Evolutionary conservation across 768 basidiomycete genomes (phyloP).

Genomic region (Mycena crocata): DNA sequence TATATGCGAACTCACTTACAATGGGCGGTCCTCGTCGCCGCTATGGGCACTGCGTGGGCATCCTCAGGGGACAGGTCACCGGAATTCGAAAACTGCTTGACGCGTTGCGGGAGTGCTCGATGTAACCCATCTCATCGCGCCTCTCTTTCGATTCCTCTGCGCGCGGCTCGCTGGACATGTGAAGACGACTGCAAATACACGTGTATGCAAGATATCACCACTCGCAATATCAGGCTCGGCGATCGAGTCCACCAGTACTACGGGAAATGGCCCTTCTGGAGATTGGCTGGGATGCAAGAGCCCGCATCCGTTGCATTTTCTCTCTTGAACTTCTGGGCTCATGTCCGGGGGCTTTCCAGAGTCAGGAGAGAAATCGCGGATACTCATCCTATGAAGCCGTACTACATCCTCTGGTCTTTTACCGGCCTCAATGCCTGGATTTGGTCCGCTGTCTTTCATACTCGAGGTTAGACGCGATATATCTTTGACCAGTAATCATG

Average conservation of each 20-base stretch:
- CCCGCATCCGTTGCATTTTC: slow-evolving; percentile 93
- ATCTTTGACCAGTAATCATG: slow-evolving; percentile 11
- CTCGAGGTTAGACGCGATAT: slow-evolving; percentile 73
- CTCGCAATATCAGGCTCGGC: slow-evolving; percentile 57
- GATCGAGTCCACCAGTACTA: slow-evolving; percentile 79
- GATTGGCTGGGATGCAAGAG: slow-evolving; percentile 91
- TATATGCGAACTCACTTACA: slow-evolving; percentile 12
- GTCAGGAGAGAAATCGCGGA: slow-evolving; percentile 60
- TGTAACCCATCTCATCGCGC: slow-evolving; percentile 53
- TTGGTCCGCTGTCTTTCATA: slow-evolving; percentile 94
- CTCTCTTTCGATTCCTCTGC: slow-evolving; percentile 63
- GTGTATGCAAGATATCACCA: slow-evolving; percentile 87
- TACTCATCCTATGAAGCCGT: slow-evolving; percentile 75
- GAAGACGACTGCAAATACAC: slow-evolving; percentile 87
- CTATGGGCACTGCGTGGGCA: slow-evolving; percentile 45
- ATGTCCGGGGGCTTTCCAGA: slow-evolving; percentile 68
- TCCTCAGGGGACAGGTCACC: slow-evolving; percentile 74
- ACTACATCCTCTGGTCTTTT: slow-evolving; percentile 74
- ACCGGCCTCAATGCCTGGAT: slow-evolving; percentile 91
- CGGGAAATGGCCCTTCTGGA: slow-evolving; percentile 98
- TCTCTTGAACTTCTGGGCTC: slow-evolving; percentile 84
- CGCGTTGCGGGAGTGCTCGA: slow-evolving; percentile 51
- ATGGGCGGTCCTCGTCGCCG: slow-evolving; percentile 7
- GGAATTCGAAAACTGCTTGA: slow-evolving; percentile 65
- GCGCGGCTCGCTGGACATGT: slow-evolving; percentile 89